A percentile compares a stretch with the other conserved stretches of the same genome.
phyloP scores from a whole-genome alignment of 768 basidiomycete genomes.

The Sporobolomyces pararoseus region DNA sequence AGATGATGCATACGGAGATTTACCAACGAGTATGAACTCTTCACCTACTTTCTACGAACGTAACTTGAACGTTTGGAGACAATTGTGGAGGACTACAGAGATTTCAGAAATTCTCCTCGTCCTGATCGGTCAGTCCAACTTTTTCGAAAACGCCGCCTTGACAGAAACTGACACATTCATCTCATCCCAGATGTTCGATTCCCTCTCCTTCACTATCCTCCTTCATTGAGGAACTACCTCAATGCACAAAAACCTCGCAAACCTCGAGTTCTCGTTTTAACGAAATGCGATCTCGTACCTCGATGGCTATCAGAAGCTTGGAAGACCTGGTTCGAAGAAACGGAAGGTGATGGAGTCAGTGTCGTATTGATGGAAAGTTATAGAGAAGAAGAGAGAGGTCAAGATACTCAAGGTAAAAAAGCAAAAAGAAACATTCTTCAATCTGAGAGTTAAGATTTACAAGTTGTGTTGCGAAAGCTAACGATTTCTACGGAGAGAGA shows the following conservation, averaged over 20 bases:
- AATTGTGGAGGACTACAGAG: slow-evolving; percentile 94
- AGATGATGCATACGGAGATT: slow-evolving; percentile 17
- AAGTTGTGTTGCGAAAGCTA: no score
- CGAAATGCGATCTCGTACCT: slow-evolving; percentile 83
- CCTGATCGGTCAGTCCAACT: slow-evolving; percentile 59
- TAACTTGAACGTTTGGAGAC: slow-evolving; percentile 91
- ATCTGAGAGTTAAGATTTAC: no score
- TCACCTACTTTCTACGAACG: slow-evolving; percentile 61
- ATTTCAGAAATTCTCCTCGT: slow-evolving; percentile 82
- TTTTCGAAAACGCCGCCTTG: neutral
- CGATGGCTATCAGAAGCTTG: slow-evolving; percentile 62
- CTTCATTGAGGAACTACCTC: slow-evolving; percentile 69
- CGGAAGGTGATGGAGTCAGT: slow-evolving; percentile 56
- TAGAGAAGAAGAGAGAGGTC: slow-evolving; percentile 52
- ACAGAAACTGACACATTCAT: no score
- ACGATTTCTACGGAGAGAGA: neutral
- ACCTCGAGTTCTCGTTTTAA: slow-evolving; percentile 68
- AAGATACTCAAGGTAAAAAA: slow-evolving; percentile 39
- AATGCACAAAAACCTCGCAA: slow-evolving; percentile 44
- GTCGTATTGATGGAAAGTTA: slow-evolving; percentile 78
- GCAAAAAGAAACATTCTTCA: no score
- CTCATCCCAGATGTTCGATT: slow-evolving; percentile 58
- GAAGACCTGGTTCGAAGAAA: slow-evolving; percentile 52
- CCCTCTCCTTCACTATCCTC: slow-evolving; percentile 78
- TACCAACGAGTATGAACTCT: neutral